A percentile compares a stretch with the other conserved stretches of the same genome.
phyloP scores from a whole-genome alignment of 345 rosid species.

The Cardamine occulta region DNA sequence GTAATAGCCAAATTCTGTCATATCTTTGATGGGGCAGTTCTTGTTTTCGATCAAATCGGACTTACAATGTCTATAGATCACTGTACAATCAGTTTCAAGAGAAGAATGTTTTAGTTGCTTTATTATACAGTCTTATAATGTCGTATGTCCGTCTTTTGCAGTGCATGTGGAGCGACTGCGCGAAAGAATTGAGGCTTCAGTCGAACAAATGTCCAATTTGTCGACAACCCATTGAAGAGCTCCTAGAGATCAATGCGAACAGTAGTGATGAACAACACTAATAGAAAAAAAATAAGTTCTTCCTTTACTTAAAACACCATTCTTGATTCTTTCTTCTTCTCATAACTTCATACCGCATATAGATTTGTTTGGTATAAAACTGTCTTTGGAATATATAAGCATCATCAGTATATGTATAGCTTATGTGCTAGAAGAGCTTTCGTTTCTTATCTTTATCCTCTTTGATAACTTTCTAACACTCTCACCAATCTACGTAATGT shows the following conservation, averaged over 20 bases:
- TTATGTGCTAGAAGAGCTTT: conserved; percentile 11
- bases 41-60: background rate
- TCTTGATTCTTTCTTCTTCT: conserved; percentile 34
- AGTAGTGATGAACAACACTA: conserved; percentile 44
- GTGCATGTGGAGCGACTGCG: conserved; percentile 90
- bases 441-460: background rate
- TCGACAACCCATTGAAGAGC: conserved; percentile 82
- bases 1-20: background rate
- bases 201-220: conserved; percentile 94
- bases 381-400: background rate
- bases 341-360: background rate
- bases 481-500: background rate
- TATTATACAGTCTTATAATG: background rate
- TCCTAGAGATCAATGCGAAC: conserved; percentile 76
- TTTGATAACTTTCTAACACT: background rate
- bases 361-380: conserved; percentile 28
- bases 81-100: background rate
- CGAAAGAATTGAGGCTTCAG: conserved; percentile 75
- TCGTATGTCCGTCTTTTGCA: conserved; percentile 41
- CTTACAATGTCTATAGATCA: background rate
- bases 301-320: conserved; percentile 27
- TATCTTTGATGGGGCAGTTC: too few relatives aligned
- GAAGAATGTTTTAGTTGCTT: background rate
- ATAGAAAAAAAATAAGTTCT: conserved; percentile 19
- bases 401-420: conserved; percentile 28